phyloP scores from a whole-genome alignment of 2,329 filamentous ascomycete species.

The Ceratocystis alfenasii region DNA sequence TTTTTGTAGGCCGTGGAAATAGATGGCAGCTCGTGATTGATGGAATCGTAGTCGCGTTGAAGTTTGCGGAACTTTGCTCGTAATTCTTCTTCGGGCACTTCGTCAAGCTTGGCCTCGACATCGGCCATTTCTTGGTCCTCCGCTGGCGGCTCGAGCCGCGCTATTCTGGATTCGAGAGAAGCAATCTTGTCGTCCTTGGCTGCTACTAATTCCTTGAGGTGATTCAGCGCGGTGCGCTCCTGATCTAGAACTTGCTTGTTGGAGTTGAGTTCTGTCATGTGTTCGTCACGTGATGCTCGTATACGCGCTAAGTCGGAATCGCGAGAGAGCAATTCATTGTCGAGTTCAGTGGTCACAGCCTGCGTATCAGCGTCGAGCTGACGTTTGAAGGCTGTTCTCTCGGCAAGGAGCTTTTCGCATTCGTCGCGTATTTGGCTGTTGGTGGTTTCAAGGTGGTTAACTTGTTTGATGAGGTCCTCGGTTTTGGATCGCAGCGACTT shows the following conservation, averaged over 20 bases:
- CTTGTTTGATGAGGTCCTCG: conserved; percentile 81
- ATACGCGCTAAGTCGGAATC: conserved; percentile 82
- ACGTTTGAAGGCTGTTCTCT: conserved; percentile 68
- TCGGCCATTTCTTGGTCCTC: conserved; percentile 37
- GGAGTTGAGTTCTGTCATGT: conserved; percentile 68
- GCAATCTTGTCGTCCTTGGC: conserved; percentile 71
- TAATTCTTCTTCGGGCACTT: conserved; percentile 57
- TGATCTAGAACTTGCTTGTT: conserved; percentile 70
- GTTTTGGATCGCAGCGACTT: conserved; percentile 82
- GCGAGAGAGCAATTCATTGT: conserved; percentile 65
- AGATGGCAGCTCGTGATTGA: conserved; percentile 76
- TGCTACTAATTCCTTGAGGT: conserved; percentile 66
- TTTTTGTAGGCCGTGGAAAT: conserved; percentile 89
- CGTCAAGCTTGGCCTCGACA: conserved; percentile 37
- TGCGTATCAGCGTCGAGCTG: conserved; percentile 74
- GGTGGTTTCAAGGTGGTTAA: conserved; percentile 82
- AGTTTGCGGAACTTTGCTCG: conserved; percentile 61
- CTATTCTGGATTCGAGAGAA: conserved; percentile 70
- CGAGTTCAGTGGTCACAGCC: conserved; percentile 59
- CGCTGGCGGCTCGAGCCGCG: conserved; percentile 48
- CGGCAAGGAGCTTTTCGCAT: conserved; percentile 70
- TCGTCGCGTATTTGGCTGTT: conserved; percentile 79
- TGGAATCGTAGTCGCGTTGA: conserved; percentile 66
- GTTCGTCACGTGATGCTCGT: conserved; percentile 70
- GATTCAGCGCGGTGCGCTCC: conserved; percentile 54